phyloP scores from a whole-genome alignment of 176 grass and related monocot species.

The Paspalum notatum region DNA sequence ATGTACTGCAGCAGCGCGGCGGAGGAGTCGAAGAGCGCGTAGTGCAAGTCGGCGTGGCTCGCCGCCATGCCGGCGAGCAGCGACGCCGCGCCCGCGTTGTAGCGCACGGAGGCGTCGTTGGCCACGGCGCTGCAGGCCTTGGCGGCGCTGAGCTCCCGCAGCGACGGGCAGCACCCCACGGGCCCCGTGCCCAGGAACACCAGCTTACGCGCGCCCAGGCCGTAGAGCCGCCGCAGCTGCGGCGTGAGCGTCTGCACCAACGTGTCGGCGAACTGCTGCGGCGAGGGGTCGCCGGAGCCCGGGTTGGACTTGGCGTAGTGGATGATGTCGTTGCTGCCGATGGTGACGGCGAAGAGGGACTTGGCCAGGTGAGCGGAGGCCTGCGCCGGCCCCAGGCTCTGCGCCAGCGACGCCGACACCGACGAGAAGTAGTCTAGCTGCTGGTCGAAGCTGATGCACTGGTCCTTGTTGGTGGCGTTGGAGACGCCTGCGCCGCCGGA shows the following conservation, averaged over 20 bases:
- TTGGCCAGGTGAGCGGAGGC: conserved; percentile 55
- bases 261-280: conserved; percentile 55
- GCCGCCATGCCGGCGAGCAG: conserved; percentile 40
- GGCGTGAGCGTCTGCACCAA: conserved; percentile 51
- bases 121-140: conserved; percentile 52
- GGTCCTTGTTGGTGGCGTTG: conserved; percentile 68
- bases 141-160: conserved; percentile 53
- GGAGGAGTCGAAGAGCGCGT: conserved; percentile 68
- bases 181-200: conserved; percentile 71
- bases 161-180: conserved; percentile 69
- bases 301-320: conserved; percentile 62
- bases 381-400: conserved; percentile 52
- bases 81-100: conserved; percentile 54
- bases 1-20: conserved; percentile 62
- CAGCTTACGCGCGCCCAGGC: conserved; percentile 70
- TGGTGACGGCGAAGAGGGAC: conserved; percentile 76
- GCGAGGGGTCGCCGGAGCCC: conserved; percentile 13
- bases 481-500: conserved; percentile 75
- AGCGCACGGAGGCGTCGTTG: conserved; percentile 54
- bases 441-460: conserved; percentile 73
- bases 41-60: conserved; percentile 47
- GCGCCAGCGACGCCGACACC: conserved; percentile 49
- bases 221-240: conserved; percentile 73
- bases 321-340: conserved; percentile 94
- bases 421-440: conserved; percentile 68